Base-by-base conservation (phyloP, 2,329 filamentous ascomycete species). In the Aspergillus uvarum region DNA sequence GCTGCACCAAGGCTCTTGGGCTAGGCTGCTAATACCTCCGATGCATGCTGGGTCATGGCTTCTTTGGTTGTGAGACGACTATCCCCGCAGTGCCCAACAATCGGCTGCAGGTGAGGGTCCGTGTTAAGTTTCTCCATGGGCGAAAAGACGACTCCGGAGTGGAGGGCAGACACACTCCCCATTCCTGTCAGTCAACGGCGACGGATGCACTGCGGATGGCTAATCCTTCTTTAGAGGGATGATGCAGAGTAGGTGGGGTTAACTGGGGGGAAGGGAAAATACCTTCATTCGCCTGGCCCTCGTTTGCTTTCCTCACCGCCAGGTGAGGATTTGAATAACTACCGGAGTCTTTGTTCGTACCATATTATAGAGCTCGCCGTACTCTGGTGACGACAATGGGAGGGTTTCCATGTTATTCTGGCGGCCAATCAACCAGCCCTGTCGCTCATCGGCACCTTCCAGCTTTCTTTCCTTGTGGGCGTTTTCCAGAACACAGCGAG, bases 241-340 rank as follows among this genome's bases (percentile, higher is more conserved):
- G 60, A 59, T 63, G 63, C 61, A 60, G 54, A 38, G 52, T 60
- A 63, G 67, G 66, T 68, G 66, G 66, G 66, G 66, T 68, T 67
- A 56, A 54, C 53, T n/a, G 16, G 64, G 54, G 62, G 53, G 47
- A 47, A 44, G 16, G 16, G 38, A 19, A 19, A 44, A 3, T 44
- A 19, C 53, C 24, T 48, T 55, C 42, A 63, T 65, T 68, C 63
- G 60, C 63, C 66, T 68, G 60, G 65, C 52, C 58, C 59, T 58
- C 62, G 56, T 65, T 66, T 63, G 62, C 47, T 65, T 47, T 58
- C 54, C 62, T 68, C 66, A 68, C 66, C 66, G 66, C 66, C 66
- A 68, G 63, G 63, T 67, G 59, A 57, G 63, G 35, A 49, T 53
- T 52, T 42, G 51, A 59, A 21, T 26, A 32, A 31, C 47, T 55